These are phyloP conservation scores for Chytriomyces confervae DNA, from an alignment of 192 early-diverging fungal species.

Conservation along the genomic window DNA sequence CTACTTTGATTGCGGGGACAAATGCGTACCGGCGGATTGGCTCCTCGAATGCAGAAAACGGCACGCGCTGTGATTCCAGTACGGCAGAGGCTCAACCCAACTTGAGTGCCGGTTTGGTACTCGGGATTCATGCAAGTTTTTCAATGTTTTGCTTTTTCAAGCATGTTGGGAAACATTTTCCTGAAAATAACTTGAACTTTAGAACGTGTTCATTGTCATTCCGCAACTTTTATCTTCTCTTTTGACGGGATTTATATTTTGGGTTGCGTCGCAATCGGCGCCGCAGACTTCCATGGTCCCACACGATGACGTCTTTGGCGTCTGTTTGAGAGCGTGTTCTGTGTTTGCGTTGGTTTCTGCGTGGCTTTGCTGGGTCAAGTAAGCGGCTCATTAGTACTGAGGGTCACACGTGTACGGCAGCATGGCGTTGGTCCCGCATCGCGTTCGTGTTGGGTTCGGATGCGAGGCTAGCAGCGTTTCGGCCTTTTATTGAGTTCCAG, in stretches of 20 bases:
- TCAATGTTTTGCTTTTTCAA: no score
- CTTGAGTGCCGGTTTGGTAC: conserved; percentile 60
- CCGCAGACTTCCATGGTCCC: conserved; percentile 12
- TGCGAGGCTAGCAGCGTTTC: no score
- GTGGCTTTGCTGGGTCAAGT: no score
- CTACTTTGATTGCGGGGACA: neutral
- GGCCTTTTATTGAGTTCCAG: no score
- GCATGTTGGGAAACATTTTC: no score
- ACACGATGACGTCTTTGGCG: conserved; percentile 59
- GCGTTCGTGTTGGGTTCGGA: no score
- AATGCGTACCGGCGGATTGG: neutral
- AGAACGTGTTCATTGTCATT: conserved; percentile 89
- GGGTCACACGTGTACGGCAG: no score
- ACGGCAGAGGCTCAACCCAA: neutral
- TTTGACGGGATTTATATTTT: conserved; percentile 74
- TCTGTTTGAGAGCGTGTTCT: conserved; percentile 75
- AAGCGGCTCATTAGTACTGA: no score
- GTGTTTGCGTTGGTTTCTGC: conserved; percentile 70
- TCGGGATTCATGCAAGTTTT: conserved; percentile 75
- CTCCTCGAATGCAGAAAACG: neutral
- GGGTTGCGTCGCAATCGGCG: conserved; percentile 60
- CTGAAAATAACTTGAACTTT: neutral
- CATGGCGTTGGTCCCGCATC: no score
- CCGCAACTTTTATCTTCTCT: conserved; percentile 89
- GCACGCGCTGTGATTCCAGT: neutral